Percentiles rank a stretch among this genome's conserved stretches.
Evolutionary conservation across 805 yeast genomes (phyloP).

Genomic region (Brettanomyces custersianus): DNA sequence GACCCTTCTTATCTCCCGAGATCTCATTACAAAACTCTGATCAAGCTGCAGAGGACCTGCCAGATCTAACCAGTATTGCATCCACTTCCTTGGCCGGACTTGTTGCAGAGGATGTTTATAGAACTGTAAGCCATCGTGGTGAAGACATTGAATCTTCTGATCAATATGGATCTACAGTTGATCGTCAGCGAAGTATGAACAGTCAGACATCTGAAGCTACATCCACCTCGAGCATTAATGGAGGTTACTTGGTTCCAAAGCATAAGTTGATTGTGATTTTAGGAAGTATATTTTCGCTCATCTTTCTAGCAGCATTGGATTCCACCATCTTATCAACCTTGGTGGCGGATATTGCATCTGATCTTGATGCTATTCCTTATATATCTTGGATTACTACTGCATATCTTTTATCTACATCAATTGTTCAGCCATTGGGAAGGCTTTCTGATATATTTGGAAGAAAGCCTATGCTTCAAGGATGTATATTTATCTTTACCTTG

Average conservation of each 20-base stretch:
- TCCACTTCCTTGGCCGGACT: constrained; percentile 22
- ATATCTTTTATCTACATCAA: constrained; percentile 57
- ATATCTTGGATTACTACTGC: constrained; percentile 71
- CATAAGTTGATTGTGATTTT: constrained; percentile 26
- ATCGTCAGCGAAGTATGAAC: not conserved
- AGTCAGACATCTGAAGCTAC: not conserved
- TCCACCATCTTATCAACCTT: constrained; percentile 61
- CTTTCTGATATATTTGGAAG: constrained; percentile 68
- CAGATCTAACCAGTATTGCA: constrained; percentile 10
- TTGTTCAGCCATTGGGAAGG: constrained; percentile 70
- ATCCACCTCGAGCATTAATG: not conserved
- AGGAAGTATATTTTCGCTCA: constrained; percentile 34
- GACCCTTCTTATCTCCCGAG: constrained; percentile 1
- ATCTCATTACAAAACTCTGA: not conserved
- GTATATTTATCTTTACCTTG: constrained; percentile 45
- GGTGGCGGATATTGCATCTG: constrained; percentile 58
- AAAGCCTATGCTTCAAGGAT: constrained; percentile 39
- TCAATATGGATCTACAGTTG: constrained; percentile 5
- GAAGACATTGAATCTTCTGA: constrained; percentile 4
- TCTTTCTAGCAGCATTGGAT: constrained; percentile 59
- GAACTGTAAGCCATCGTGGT: constrained; percentile 7
- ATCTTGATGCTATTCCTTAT: constrained; percentile 51
- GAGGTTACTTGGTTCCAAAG: constrained; percentile 21
- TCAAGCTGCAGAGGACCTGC: not conserved
- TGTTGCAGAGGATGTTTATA: constrained; percentile 21